These are phyloP conservation scores for Candida frijolesensis DNA, from an alignment of 1,139 yeast genomes.

Conservation along the genomic window DNA sequence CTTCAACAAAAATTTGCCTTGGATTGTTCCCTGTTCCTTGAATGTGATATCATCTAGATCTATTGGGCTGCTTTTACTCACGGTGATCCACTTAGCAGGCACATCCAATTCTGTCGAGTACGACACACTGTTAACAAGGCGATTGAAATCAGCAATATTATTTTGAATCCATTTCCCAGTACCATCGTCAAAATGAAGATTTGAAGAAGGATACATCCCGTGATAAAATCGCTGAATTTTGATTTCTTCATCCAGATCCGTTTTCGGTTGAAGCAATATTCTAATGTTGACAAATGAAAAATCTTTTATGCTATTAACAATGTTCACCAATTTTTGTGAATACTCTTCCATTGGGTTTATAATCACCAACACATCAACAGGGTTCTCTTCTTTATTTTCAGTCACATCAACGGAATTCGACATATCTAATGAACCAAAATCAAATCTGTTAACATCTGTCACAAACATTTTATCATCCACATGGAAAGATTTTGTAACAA, in stretches of 20 bases:
- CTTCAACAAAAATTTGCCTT: slow-evolving; percentile 34
- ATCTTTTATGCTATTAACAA: slow-evolving; percentile 47
- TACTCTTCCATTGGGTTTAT: slow-evolving; percentile 73
- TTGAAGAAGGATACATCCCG: slow-evolving; percentile 39
- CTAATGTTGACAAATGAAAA: slow-evolving; percentile 51
- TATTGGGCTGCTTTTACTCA: slow-evolving; percentile 44
- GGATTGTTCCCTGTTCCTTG: slow-evolving; percentile 20
- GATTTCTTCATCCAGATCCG: slow-evolving; percentile 30
- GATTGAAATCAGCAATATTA: slow-evolving; percentile 17
- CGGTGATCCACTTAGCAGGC: slow-evolving; percentile 69
- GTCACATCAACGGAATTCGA: slow-evolving; percentile 34
- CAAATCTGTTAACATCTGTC: slow-evolving; percentile 46
- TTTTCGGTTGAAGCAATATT: slow-evolving; percentile 62
- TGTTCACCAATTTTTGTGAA: slow-evolving; percentile 62
- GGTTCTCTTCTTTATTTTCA: slow-evolving; percentile 21
- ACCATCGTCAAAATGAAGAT: slow-evolving; percentile 40
- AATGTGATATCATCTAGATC: slow-evolving; percentile 66
- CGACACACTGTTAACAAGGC: slow-evolving; percentile 50
- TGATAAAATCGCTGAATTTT: slow-evolving; percentile 63
- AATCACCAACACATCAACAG: slow-evolving; percentile 56
- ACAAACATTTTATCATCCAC: slow-evolving; percentile 36
- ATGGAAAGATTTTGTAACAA: slow-evolving; percentile 49
- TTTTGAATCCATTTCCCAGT: slow-evolving; percentile 30
- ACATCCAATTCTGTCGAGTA: slow-evolving; percentile 62
- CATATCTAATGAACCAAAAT: slow-evolving; percentile 40